Evolutionary conservation across 164 flowering plant genomes (phyloP).

Genomic region (Dillenia suffruticosa): DNA sequence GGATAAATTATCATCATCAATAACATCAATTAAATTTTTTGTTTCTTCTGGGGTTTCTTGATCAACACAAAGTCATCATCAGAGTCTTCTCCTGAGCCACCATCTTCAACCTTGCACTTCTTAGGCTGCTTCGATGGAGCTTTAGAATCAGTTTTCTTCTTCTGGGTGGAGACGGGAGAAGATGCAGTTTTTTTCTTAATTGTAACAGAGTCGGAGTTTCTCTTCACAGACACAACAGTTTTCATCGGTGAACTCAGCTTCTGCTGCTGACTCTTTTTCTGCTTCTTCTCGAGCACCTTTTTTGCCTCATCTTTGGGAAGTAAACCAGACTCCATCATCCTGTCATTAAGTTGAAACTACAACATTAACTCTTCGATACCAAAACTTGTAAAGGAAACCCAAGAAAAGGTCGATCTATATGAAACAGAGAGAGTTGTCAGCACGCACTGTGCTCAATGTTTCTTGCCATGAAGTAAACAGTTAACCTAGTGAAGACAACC

Average conservation of each 20-base stretch:
- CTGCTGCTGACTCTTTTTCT: slow-evolving; percentile 38
- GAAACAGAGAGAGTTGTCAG: no score
- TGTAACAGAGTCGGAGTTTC: slow-evolving; percentile 26
- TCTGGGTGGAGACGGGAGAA: slow-evolving; percentile 23
- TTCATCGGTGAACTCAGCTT: slow-evolving; percentile 54
- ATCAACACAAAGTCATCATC: slow-evolving; percentile 40
- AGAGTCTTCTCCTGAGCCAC: slow-evolving; percentile 30
- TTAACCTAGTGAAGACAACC: no score
- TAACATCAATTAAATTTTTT: slow-evolving; percentile 1
- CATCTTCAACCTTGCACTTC: slow-evolving; percentile 39
- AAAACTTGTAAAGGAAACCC: no score
- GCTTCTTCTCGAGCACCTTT: slow-evolving; percentile 62
- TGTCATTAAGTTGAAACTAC: slow-evolving; percentile 18
- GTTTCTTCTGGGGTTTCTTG: slow-evolving; percentile 28
- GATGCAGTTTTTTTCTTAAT: slow-evolving; percentile 25
- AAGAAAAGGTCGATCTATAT: no score
- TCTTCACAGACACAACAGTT: slow-evolving; percentile 32
- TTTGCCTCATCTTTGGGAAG: slow-evolving; percentile 57
- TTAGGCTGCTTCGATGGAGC: slow-evolving; percentile 25
- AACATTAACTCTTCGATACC: no score
- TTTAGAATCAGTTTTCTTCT: slow-evolving; percentile 23
- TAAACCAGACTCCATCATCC: slow-evolving; percentile 94
- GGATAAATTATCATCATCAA: no score
- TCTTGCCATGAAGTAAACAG: no score
- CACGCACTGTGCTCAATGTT: no score